Evolutionary conservation across 2,329 filamentous ascomycete species (phyloP).

Genomic region (Talaromyces funiculosus): DNA sequence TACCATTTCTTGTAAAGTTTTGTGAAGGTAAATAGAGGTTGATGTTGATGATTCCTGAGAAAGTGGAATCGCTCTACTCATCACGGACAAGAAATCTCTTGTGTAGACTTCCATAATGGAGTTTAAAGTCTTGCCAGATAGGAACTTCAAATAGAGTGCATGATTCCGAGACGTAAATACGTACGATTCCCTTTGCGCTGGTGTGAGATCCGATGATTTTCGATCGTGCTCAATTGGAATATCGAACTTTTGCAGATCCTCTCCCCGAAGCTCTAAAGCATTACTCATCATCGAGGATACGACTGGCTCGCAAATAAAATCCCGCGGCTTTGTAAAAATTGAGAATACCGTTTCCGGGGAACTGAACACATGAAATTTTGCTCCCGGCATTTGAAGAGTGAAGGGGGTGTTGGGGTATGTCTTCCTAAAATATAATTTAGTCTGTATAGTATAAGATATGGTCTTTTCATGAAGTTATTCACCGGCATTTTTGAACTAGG

Average conservation of each 20-base stretch:
- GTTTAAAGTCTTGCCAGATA: not conserved
- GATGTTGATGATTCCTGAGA: not conserved
- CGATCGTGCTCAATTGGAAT: slow-evolving; percentile 9
- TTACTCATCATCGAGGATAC: slow-evolving; percentile 16
- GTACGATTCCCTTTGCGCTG: slow-evolving; percentile 5
- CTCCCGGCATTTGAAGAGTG: slow-evolving; percentile 11
- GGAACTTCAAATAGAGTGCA: slow-evolving; percentile 9
- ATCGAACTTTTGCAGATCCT: slow-evolving; percentile 11
- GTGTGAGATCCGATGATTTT: not conserved
- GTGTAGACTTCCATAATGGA: slow-evolving; percentile 10
- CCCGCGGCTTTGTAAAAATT: slow-evolving; percentile 12
- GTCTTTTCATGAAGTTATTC: not conserved
- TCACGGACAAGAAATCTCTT: slow-evolving; percentile 1
- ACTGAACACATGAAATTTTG: slow-evolving; percentile 14
- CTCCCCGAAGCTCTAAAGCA: slow-evolving; percentile 5
- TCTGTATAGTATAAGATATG: not conserved
- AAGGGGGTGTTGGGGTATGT: slow-evolving; percentile 11
- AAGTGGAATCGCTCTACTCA: not conserved
- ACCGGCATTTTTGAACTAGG: slow-evolving; percentile 8
- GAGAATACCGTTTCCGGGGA: slow-evolving; percentile 8
- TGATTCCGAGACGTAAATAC: slow-evolving; percentile 10
- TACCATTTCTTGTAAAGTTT: slow-evolving; percentile 10
- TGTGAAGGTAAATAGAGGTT: not conserved
- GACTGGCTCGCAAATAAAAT: slow-evolving; percentile 13
- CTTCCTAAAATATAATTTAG: not conserved